Percentiles rank a stretch among this genome's conserved stretches.
phyloP scores from a whole-genome alignment of 2,329 filamentous ascomycete species.

The Colletotrichum lupini region DNA sequence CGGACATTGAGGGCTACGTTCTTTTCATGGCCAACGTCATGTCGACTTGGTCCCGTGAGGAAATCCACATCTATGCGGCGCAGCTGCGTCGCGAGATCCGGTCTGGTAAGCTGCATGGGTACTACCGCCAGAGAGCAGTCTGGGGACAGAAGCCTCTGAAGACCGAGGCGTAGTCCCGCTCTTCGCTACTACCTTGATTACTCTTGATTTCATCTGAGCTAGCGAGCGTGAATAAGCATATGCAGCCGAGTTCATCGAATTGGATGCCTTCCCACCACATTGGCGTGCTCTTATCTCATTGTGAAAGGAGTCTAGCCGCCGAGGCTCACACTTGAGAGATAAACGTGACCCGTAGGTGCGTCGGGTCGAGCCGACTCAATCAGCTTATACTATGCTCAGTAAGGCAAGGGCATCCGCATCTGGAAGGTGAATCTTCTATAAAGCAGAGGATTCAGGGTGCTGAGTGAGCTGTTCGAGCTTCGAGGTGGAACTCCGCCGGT shows the following conservation, averaged over 20 bases:
- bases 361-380: background rate
- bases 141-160: conserved; percentile 42
- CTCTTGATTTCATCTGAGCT: background rate
- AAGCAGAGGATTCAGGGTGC: background rate
- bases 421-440: background rate
- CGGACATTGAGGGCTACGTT: conserved; percentile 46
- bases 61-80: conserved; percentile 48
- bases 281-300: no score
- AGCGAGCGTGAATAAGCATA: background rate
- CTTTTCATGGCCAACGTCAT: conserved; percentile 49
- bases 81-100: conserved; percentile 47
- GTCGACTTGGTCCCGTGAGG: conserved; percentile 46
- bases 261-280: background rate
- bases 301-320: background rate
- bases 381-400: background rate
- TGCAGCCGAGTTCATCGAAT: background rate
- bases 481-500: background rate
- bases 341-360: background rate
- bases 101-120: conserved; percentile 42
- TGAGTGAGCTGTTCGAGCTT: background rate
- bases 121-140: conserved; percentile 43
- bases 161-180: background rate
- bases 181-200: no score
- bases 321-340: no score
- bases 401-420: background rate